Evolutionary conservation across 108 stramenopile genomes (phyloP), one percentile per base, ranked within the genome.

Genomic region (Pelagomonas calceolata): DNA sequence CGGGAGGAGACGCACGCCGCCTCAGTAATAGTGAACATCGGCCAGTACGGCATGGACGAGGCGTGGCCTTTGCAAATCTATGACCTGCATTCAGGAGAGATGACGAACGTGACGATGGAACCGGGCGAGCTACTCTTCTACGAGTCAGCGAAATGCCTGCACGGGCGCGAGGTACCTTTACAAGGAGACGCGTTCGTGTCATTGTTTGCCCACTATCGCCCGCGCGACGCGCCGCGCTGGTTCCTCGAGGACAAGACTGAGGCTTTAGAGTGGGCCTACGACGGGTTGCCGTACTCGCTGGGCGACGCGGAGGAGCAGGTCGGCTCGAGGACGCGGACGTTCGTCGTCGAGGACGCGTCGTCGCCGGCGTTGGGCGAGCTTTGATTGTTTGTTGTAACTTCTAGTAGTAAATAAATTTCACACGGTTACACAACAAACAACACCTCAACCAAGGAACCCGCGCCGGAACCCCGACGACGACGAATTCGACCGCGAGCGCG

Each of bases 201-300:
- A 73, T 51, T 95, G 3, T 95, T 95, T 76, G 90, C 92, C 18
- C 95, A 95, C 70, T 95, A 92, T 75, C 86, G 90, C 0, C 93
- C 93, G 10, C 3, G 0, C 21, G 51, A 12, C 21, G 51, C 18
- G 21, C 51, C 51, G 21, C 3, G 26, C 21, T 60, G 51, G 51
- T 60, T 9, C 51, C 39, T 5, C 39, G 39, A 5, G 39, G 9
- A 5, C 9, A 43, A 43, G 9, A 5, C 39, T 5, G 9, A 5
- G 39, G 39, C 9, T 12, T 5, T 10, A 5, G 39, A 5, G 39
- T 12, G 9, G 39, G 9, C 12, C 39, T 5, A 43, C 39, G 39
- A 12, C 39, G 39, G 9, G 39, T 5, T 12, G 39, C 39, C 39
- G 9, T 43, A 43, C 39, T 5, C 5, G 9, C 39, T 43, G 9